Percentiles rank a stretch among this genome's conserved stretches.
These are phyloP conservation scores for Epichloe typhina DNA, from an alignment of 2,329 filamentous ascomycete species.

Conservation along the genomic window DNA sequence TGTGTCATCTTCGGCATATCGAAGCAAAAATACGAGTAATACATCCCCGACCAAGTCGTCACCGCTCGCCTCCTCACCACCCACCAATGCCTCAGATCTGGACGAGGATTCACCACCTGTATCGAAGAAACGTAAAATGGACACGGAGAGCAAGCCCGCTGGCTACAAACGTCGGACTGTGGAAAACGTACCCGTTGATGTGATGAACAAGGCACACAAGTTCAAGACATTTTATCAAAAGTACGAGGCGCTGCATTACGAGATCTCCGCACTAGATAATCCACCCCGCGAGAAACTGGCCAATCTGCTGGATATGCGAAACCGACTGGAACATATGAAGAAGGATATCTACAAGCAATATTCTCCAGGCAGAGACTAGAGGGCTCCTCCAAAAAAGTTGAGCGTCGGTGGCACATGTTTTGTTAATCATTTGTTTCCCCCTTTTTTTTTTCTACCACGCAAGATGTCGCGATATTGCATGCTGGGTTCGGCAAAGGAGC, in stretches of 20 bases:
- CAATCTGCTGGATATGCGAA: constrained; percentile 40
- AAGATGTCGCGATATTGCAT: constrained; percentile 5
- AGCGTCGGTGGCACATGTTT: background rate
- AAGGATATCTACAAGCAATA: constrained; percentile 40
- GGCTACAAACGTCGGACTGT: constrained; percentile 18
- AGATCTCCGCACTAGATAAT: constrained; percentile 36
- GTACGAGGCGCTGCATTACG: constrained; percentile 43
- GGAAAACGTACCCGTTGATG: constrained; percentile 22
- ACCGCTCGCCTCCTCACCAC: constrained; percentile 50
- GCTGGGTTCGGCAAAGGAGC: constrained; percentile 2
- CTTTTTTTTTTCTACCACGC: background rate
- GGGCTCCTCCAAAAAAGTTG: background rate
- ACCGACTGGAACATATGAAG: constrained; percentile 43
- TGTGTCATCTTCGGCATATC: constrained; percentile 23
- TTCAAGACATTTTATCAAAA: constrained; percentile 45
- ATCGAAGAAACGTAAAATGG: constrained; percentile 32
- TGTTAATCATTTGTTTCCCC: background rate
- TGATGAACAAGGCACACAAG: constrained; percentile 38
- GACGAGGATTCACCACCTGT: constrained; percentile 27
- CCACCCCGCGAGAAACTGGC: constrained; percentile 38
- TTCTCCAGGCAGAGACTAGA: constrained; percentile 17
- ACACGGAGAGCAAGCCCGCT: constrained; percentile 12
- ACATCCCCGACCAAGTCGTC: constrained; percentile 51
- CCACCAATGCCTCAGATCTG: constrained; percentile 51
- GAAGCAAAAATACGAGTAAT: constrained; percentile 33